Conservation (phyloP, 2,329 filamentous ascomycete species). For the Beauveria bassiana region DNA sequence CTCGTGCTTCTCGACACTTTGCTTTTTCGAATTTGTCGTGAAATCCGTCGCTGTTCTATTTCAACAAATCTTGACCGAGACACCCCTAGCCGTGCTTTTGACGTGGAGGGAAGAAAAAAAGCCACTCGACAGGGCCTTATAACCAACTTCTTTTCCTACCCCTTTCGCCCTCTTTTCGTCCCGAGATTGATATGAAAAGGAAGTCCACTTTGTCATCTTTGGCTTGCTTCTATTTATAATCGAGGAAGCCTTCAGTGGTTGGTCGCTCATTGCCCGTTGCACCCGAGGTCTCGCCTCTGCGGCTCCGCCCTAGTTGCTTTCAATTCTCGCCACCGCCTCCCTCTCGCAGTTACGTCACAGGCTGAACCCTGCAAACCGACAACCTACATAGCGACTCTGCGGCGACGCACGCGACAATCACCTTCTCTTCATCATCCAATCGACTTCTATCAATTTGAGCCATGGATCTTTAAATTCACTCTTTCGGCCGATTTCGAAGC, state of each 20-base stretch:
- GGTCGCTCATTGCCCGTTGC: background rate
- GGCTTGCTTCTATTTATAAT: background rate
- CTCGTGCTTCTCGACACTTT: background rate
- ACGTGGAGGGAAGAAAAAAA: background rate
- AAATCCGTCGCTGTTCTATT: background rate
- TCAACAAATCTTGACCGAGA: background rate
- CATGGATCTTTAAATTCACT: slow-evolving; percentile 1
- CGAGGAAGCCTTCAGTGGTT: background rate
- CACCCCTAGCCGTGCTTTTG: background rate
- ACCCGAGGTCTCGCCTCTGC: background rate
- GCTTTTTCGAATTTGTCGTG: background rate
- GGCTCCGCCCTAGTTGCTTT: background rate
- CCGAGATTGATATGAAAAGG: background rate
- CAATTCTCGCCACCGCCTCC: slow-evolving; percentile 9
- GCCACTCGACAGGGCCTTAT: background rate
- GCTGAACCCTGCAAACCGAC: slow-evolving; percentile 8
- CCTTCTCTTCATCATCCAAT: background rate
- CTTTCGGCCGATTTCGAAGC: slow-evolving; percentile 2
- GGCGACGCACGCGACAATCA: background rate
- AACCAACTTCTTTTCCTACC: background rate
- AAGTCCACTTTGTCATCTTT: background rate
- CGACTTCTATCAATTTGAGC: background rate
- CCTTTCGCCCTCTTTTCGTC: background rate
- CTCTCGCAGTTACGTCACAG: slow-evolving; percentile 6
- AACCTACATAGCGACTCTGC: background rate